A percentile compares a stretch with the other conserved stretches of the same genome.
Conservation (phyloP, 768 basidiomycete species). For the Lactarius psammicola region DNA sequence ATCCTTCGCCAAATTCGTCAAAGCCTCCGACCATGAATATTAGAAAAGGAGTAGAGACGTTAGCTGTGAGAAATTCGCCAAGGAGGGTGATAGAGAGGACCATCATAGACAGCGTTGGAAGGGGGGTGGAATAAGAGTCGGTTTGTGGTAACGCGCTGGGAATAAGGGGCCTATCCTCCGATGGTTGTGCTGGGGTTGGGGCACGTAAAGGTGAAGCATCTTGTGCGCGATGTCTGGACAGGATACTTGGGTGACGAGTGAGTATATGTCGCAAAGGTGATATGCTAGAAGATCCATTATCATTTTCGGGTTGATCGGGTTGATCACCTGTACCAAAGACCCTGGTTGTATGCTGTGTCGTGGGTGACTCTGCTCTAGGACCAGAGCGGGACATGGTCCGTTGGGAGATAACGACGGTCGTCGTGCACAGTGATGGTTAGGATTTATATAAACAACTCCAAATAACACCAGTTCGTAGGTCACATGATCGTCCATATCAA, state of each 20-base stretch:
- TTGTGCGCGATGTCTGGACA: constrained; percentile 15
- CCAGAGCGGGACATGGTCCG: constrained; percentile 18
- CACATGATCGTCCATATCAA: constrained; percentile 6
- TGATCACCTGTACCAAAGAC: constrained; percentile 20
- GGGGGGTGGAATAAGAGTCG: constrained; percentile 74
- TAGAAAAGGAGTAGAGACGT: constrained; percentile 88
- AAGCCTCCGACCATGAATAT: constrained; percentile 95
- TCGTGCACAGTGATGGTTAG: not conserved
- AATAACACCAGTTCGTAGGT: constrained; percentile 11
- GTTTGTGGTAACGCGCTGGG: constrained; percentile 66
- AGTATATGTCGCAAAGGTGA: constrained; percentile 23
- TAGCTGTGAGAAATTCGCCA: constrained; percentile 92
- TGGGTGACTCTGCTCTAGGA: constrained; percentile 13
- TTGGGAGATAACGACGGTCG: not conserved
- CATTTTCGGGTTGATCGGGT: constrained; percentile 8
- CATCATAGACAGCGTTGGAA: constrained; percentile 85
- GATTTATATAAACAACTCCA: constrained; percentile 1
- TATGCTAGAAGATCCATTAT: not conserved
- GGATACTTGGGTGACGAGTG: constrained; percentile 23
- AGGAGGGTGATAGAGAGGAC: constrained; percentile 94
- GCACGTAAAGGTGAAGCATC: constrained; percentile 9
- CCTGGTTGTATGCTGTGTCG: constrained; percentile 8
- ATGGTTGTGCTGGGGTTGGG: constrained; percentile 8
- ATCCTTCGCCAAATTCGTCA: constrained; percentile 69
- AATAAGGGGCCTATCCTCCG: constrained; percentile 54